Conservation (phyloP, 441 rosid species). For the Brassica balearica region DNA sequence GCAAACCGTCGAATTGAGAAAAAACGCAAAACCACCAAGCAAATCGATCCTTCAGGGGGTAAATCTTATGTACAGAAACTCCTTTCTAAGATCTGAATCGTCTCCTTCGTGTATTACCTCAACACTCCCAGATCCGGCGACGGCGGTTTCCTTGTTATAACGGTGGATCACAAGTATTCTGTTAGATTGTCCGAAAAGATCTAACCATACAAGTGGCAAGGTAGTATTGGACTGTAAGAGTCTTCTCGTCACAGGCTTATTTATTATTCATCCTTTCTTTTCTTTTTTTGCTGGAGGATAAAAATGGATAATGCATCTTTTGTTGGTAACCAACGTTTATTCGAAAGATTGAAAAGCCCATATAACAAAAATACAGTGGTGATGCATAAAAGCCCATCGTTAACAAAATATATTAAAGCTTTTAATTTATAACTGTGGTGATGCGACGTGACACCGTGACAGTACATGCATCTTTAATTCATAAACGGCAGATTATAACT, state of each 20-base stretch:
- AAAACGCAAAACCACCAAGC: constrained; percentile 20
- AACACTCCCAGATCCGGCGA: constrained; percentile 47
- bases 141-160: constrained; percentile 39
- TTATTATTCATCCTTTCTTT: too few species aligned
- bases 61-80: constrained; percentile 26
- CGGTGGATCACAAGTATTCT: background rate
- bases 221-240: background rate
- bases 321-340: too few species aligned
- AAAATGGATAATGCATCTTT: background rate
- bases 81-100: constrained; percentile 30
- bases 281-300: background rate
- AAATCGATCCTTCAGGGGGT: too few species aligned
- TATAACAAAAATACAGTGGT: too few species aligned
- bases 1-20: constrained; percentile 8
- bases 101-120: constrained; percentile 29
- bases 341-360: too few species aligned
- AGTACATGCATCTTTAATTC: too few species aligned
- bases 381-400: too few species aligned
- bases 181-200: background rate
- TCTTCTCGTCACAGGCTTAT: background rate
- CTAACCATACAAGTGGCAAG: constrained; percentile 17
- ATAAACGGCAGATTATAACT: background rate
- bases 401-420: too few species aligned
- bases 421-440: too few species aligned
- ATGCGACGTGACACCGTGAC: too few species aligned